Evolutionary conservation across 768 basidiomycete genomes (phyloP), one percentile per base, ranked within the genome.

Genomic region (Sarcodon sp.): DNA sequence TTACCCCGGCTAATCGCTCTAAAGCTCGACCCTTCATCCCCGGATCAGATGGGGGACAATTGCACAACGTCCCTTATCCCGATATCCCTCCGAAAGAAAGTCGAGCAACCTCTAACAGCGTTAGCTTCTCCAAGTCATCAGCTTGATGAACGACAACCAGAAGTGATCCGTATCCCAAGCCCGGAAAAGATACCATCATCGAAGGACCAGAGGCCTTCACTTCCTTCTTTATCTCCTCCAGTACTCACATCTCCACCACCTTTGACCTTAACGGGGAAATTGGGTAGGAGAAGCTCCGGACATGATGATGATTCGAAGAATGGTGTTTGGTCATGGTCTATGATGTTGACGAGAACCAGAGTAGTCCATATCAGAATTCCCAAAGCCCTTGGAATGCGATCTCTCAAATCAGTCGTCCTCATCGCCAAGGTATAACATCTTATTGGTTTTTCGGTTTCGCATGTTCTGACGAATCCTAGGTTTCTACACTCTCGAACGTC

Each of bases 321-420:
- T 16, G 35, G 35, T 9, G 35, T 48, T 7, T 47, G 47, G 36
- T 38, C 47, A 21, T 43, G 21, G 5, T 36, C 43, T 16, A 16
- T 31, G 16, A 15, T 21, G 18, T 32, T 21, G 13, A 9, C 21
- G 10, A 45, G 43, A 44, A 50, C 36, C 43, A 10, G 21, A 36
- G 34, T 11, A n/a, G 54, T 46, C 50, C 53, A 36, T 41, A 50
- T 33, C 46, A 35, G 36, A 31, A 39, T 50, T 7, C 53, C 61
- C 1, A 53, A 41, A 8, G 55, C 57, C 15, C 48, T 61, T 0
- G 47, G 63, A 33, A 47, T 60, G 7, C 55, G 62, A 36, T 64
- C 61, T 9, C 21, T 57, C n/a, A 70, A 69, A 48, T 64, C 65
- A 9, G 62, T 57, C 33, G 47, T 67, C 18, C 57, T 70, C 18